Conservation (phyloP, 202 grass and related monocot genomes). For the Musa balbisiana region DNA sequence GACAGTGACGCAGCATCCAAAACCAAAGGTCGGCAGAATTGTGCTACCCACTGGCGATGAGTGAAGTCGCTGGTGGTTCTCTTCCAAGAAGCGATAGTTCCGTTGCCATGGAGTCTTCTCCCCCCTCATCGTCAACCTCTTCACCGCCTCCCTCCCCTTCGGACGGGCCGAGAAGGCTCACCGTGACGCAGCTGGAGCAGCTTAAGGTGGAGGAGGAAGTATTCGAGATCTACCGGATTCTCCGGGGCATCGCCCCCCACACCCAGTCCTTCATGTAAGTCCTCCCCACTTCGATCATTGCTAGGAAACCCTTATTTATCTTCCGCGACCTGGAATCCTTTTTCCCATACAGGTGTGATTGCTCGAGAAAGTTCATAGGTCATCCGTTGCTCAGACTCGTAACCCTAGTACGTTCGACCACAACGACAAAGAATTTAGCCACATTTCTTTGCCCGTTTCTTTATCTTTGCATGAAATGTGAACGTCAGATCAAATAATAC, state of each 20-base stretch:
- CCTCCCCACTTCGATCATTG: too few species aligned
- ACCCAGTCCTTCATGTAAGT: conserved; percentile 58
- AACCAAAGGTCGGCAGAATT: background rate
- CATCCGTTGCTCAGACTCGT: too few species aligned
- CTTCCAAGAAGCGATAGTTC: background rate
- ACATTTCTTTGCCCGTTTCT: too few species aligned
- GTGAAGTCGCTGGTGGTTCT: background rate
- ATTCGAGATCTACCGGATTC: conserved; percentile 55
- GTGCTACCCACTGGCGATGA: background rate
- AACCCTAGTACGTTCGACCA: too few species aligned
- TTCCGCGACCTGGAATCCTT: background rate
- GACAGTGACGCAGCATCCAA: too few species aligned
- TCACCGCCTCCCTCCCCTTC: background rate
- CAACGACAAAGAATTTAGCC: too few species aligned
- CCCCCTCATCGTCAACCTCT: conserved; percentile 13
- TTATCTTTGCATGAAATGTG: too few species aligned
- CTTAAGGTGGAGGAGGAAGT: conserved; percentile 63
- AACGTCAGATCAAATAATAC: too few species aligned
- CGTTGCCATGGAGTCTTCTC: conserved; percentile 35
- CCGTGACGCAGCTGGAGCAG: conserved; percentile 72
- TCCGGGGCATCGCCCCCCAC: conserved; percentile 37
- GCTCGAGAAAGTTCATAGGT: too few species aligned
- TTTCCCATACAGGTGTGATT: too few species aligned
- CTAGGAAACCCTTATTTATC: background rate
- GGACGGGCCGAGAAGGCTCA: conserved; percentile 30